Evolutionary conservation across 768 basidiomycete genomes (phyloP), one percentile per base, ranked within the genome.

Genomic region (Lentinus tigrinus): DNA sequence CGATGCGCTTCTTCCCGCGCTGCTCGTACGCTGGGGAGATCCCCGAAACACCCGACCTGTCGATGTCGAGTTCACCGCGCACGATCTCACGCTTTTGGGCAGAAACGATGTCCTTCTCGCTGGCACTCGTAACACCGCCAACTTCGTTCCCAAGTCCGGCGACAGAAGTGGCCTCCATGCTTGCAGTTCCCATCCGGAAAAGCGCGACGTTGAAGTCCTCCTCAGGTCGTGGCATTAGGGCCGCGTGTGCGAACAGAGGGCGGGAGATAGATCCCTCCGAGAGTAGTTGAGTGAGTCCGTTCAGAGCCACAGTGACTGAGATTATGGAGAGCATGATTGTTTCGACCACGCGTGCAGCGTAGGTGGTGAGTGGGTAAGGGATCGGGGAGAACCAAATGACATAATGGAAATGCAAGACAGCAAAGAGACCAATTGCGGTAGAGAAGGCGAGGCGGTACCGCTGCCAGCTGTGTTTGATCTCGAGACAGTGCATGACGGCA

Each of bases 131-230:
- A 48, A 91, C 76, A 4, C 79, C 74, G 7, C 83, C 83, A 13
- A 91, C 84, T 69, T 92, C 89, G 64, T 91, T 90, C 1, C 85
- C 85, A 67, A 88, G 79, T 3, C 90, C 90, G 23, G 83, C 78
- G 10, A 88, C 76, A 46, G 83, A 85, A 0, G 89, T 90, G 0
- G 87, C 85, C 67, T 92, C 90, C 48, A 92, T 75, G 61, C 86
- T 88, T 3, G 88, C 88, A 0, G 87, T 87, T 19, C 88, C 88
- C 19, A 90, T 75, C 21, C 90, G 82, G 42, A 91, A 75, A 38
- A 92, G 76, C 3, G 86, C 81, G 21, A 90, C 79, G 6, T 84
- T 81, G 70, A 88, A 91, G 66, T 90, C 88, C 69, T 91, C 89
- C 38, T 91, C 87, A 68, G 77, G 78, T 17, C 80, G 81, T 2